Conservation (phyloP, 257 asterid genomes). For the Catharanthus roseus region DNA sequence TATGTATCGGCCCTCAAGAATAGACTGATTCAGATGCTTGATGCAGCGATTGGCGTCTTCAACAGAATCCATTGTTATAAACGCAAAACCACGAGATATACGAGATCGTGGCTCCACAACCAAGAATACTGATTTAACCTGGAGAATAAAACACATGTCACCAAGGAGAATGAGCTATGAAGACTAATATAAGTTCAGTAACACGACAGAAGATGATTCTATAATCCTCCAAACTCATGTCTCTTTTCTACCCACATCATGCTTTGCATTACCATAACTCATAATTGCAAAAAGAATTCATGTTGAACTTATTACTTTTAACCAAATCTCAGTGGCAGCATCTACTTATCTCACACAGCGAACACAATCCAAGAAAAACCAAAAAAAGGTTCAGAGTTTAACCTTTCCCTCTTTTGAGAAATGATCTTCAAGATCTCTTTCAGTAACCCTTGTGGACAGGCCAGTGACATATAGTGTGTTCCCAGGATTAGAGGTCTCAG, state of each 20-base stretch:
- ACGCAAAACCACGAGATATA: conserved; percentile 94
- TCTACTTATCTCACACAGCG: neutral
- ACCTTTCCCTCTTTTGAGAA: conserved; percentile 98
- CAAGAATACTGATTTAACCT: conserved; percentile 82
- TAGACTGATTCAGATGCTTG: conserved; percentile 88
- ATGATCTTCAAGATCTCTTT: conserved; percentile 95
- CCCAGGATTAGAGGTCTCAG: conserved; percentile 59
- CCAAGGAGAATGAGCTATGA: neutral
- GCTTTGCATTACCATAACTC: neutral
- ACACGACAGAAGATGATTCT: neutral
- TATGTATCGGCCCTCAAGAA: conserved; percentile 85
- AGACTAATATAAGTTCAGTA: neutral
- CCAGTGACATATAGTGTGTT: conserved; percentile 93
- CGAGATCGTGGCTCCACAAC: conserved; percentile 95
- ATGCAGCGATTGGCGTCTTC: conserved; percentile 91
- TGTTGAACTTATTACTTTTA: neutral
- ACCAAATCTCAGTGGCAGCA: neutral
- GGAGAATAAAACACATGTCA: conserved; percentile 16
- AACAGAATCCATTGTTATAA: conserved; percentile 66
- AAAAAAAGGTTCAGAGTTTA: conserved; percentile 18
- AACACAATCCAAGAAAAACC: neutral
- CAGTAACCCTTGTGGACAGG: conserved; percentile 87
- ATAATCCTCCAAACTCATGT: neutral
- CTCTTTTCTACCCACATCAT: neutral
- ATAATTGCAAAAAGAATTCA: neutral